Evolutionary conservation across 148 eudicot genomes (phyloP), one percentile per base, ranked within the genome.

Genomic region (Camellia granthamiana): DNA sequence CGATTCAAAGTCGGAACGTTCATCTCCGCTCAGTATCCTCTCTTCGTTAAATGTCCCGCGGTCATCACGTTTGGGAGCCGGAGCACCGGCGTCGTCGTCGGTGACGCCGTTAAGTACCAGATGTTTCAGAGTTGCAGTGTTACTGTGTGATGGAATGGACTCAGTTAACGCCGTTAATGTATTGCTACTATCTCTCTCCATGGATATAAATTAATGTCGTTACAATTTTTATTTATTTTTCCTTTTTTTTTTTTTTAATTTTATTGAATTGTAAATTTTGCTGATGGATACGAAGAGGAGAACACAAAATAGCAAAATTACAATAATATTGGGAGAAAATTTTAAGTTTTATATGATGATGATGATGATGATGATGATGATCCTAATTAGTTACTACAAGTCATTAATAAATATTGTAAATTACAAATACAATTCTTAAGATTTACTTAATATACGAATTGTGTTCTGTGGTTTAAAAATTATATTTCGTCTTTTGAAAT

Each of bases 41-140:
- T 95, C 2, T 89, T 89, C 51, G 92, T 91, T 18, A 81, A 46
- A 9, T 95, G 98, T 51, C 86, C 86, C 18, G 96, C 93, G 0
- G 21, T 71, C 11, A 89, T 94, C 21, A 86, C 92, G 12, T 77
- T 89, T 30, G 93, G 95, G 0, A 84, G 85, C 70, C 79, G 77
- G 11, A 76, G 15, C 54, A 38, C 77, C 12, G 93, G 92, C 0
- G 61, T 84, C 11, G 46, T 47, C 10, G 79, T 89, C 18, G 91
- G 86, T 8, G 85, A 81, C 69, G 90, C 85, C 42, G 64, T 93
- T 41, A 95, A 95, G 85, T 91, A 89, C 76, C 95, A 90, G 85
- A 83, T 93, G 3, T 72, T 78, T 15, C 86, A 85, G 84, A 82
- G 80, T 7, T 95, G 98, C 84, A 66, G 81, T 47, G 98, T 95